These are phyloP conservation scores for Maudiozyma saulgeensis DNA, from an alignment of 805 yeast genomes.

Conservation along the genomic window DNA sequence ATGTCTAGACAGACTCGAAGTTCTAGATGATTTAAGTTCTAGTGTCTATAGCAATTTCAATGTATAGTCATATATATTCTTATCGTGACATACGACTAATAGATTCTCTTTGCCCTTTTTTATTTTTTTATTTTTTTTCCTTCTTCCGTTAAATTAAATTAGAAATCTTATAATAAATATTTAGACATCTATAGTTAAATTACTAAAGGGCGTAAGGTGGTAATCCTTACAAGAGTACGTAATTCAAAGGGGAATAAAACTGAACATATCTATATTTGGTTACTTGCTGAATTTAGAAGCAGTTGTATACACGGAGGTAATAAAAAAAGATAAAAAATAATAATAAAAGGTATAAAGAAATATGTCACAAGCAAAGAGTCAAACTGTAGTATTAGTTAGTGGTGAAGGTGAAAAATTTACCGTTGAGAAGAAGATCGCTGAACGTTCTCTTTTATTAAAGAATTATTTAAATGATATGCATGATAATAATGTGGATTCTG, in stretches of 20 bases:
- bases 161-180: no score
- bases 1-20: slow-evolving; percentile 27
- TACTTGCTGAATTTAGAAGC: no score
- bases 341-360: background rate
- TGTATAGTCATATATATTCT: slow-evolving; percentile 4
- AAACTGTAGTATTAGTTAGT: slow-evolving; percentile 47
- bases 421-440: slow-evolving; percentile 75
- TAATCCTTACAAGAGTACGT: no score
- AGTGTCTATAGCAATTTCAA: slow-evolving; percentile 75
- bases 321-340: background rate
- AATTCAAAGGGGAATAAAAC: no score
- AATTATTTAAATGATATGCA: slow-evolving; percentile 74
- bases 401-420: slow-evolving; percentile 74
- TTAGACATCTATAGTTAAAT: no score
- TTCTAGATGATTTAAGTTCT: slow-evolving; percentile 81
- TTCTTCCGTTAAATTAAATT: no score
- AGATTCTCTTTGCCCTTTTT: no score
- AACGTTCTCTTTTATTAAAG: slow-evolving; percentile 74
- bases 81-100: no score
- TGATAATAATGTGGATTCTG: slow-evolving; percentile 40
- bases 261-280: no score
- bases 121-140: no score
- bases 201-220: no score
- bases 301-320: no score
- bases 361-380: slow-evolving; percentile 7